Conservation (phyloP, 306 rosid genomes). For the Chamaecrista fasciculata region DNA sequence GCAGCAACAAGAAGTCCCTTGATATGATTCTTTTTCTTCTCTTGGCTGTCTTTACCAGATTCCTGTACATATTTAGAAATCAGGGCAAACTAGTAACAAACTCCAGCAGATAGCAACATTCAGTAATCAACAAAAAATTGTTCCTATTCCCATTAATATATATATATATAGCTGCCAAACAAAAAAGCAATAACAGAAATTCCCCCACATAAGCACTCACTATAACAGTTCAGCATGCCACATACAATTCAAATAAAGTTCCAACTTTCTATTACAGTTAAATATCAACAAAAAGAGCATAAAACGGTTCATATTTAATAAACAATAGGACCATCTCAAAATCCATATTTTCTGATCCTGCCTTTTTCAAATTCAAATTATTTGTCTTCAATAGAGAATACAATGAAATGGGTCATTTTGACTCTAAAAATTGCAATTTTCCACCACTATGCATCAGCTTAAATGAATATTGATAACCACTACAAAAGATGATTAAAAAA, state of each 20-base stretch:
- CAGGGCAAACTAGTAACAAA: conserved; percentile 12
- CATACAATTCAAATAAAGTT: conserved; percentile 1
- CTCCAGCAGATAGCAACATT: conserved; percentile 14
- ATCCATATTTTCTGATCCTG: background rate
- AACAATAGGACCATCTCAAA: conserved; percentile 4
- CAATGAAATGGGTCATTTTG: background rate
- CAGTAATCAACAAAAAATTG: background rate
- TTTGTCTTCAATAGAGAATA: background rate
- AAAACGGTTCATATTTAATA: conserved; percentile 8
- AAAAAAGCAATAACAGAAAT: background rate
- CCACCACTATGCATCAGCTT: background rate
- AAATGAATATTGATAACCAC: background rate
- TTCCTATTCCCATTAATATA: background rate
- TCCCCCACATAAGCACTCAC: background rate
- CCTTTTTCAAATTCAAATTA: background rate
- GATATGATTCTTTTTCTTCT: conserved; percentile 84
- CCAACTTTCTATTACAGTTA: background rate
- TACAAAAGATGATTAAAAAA: background rate
- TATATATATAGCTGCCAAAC: background rate
- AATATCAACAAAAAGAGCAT: background rate
- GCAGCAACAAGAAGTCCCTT: conserved; percentile 92
- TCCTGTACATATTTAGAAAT: conserved; percentile 52
- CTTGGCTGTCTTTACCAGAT: conserved; percentile 94
- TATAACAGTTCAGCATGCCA: background rate
- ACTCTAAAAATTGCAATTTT: background rate